These are phyloP conservation scores for grape (Vitis vinifera) DNA, from an alignment of 164 flowering plant genomes.

Conservation along the genomic window ASM3070453v1 NC_081805.1:5413501-5414000, in stretches of 20 bases:
- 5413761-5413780: constrained; percentile 80
- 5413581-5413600: constrained; percentile 92
- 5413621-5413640: constrained; percentile 97
- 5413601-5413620: constrained; percentile 85
- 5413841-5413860: not conserved
- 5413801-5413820: constrained; percentile 18
- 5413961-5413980: too few relatives aligned
- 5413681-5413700: constrained; percentile 97
- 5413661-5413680: constrained; percentile 88
- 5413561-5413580: constrained; percentile 92
- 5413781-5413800: constrained; percentile 88
- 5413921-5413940: too few relatives aligned
- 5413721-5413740: constrained; percentile 91
- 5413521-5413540: constrained; percentile 65
- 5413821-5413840: constrained; percentile 1
- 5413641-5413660: constrained; percentile 81
- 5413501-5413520: not conserved
- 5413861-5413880: not conserved
- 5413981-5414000: too few relatives aligned
- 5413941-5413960: too few relatives aligned
- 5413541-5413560: constrained; percentile 84
- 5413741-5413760: constrained; percentile 88
- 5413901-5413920: not conserved
- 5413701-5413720: constrained; percentile 85
- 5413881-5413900: not conserved